phyloP scores from a whole-genome alignment of 169 alveolate species.

The Plasmodium blacklocki region DNA sequence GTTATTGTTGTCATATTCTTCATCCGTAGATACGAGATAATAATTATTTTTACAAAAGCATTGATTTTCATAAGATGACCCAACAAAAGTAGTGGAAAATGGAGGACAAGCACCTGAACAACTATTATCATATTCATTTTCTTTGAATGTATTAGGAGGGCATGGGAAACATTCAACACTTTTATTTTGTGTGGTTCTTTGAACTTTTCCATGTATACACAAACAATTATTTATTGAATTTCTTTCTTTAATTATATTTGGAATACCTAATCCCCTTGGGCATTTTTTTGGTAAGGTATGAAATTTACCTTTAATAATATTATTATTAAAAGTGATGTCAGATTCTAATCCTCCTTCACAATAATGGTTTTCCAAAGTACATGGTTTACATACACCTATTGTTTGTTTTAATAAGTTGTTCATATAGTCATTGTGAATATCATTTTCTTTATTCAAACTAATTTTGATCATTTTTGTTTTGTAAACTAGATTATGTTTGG shows the following conservation, averaged over 20 bases:
- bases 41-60: slow-evolving; percentile 85
- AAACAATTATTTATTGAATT: slow-evolving; percentile 60
- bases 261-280: slow-evolving; percentile 59
- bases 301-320: slow-evolving; percentile 16
- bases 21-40: slow-evolving; percentile 46
- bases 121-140: slow-evolving; percentile 76
- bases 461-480: slow-evolving; percentile 38
- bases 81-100: slow-evolving; percentile 82
- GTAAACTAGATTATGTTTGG: slow-evolving; percentile 52
- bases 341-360: slow-evolving; percentile 74
- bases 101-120: slow-evolving; percentile 84
- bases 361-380: slow-evolving; percentile 61
- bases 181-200: slow-evolving; percentile 56
- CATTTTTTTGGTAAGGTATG: slow-evolving; percentile 75
- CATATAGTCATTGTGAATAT: not conserved
- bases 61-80: slow-evolving; percentile 81
- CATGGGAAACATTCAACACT: slow-evolving; percentile 62
- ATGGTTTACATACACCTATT: slow-evolving; percentile 68
- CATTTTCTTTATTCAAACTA: slow-evolving; percentile 30
- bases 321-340: slow-evolving; percentile 16
- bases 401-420: slow-evolving; percentile 42
- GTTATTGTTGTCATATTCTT: not conserved
- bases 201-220: slow-evolving; percentile 70
- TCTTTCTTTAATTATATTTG: slow-evolving; percentile 50
- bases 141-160: slow-evolving; percentile 83